Percentiles rank a stretch among this genome's conserved stretches.
Conservation (phyloP, 2,329 filamentous ascomycete species). For the Sordariomycetes sp. region DNA sequence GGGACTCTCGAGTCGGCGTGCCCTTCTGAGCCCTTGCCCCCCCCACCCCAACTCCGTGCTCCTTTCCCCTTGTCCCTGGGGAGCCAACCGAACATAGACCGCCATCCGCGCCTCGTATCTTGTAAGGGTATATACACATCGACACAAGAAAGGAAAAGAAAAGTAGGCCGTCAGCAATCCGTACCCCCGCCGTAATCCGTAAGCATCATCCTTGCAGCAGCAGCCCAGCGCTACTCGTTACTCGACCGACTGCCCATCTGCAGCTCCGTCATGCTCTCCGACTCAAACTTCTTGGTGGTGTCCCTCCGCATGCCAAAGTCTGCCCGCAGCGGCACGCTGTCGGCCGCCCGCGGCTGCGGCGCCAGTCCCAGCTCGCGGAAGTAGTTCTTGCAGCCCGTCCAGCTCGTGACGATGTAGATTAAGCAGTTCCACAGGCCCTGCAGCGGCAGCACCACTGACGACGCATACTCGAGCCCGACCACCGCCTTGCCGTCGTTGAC, state of each 20-base stretch:
- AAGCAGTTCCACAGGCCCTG: slow-evolving; percentile 72
- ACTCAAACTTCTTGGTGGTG: slow-evolving; percentile 26
- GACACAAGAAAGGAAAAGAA: background rate
- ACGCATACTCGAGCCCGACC: slow-evolving; percentile 51
- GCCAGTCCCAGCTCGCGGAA: slow-evolving; percentile 7
- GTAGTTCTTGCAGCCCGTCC: slow-evolving; percentile 37
- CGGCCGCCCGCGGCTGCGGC: slow-evolving; percentile 2
- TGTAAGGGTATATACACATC: background rate
- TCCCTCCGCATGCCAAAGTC: slow-evolving; percentile 1
- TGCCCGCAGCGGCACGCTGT: slow-evolving; percentile 4
- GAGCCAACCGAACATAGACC: background rate
- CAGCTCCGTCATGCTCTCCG: slow-evolving; percentile 40
- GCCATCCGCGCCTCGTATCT: too few relatives aligned
- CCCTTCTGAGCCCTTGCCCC: background rate
- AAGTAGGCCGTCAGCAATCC: background rate
- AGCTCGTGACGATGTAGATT: slow-evolving; percentile 58
- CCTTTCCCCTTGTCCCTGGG: too few relatives aligned
- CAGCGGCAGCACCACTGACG: slow-evolving; percentile 60
- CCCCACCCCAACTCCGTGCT: background rate
- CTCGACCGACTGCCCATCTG: slow-evolving; percentile 22
- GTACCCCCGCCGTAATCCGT: background rate
- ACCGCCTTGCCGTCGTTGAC: slow-evolving; percentile 35
- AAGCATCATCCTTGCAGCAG: background rate
- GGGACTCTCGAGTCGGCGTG: background rate
- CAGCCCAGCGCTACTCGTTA: slow-evolving; percentile 14